Evolutionary conservation across 352 stramenopile species (phyloP), one percentile per base, ranked within the genome.

Genomic region (Phytopythium ostracodes): DNA sequence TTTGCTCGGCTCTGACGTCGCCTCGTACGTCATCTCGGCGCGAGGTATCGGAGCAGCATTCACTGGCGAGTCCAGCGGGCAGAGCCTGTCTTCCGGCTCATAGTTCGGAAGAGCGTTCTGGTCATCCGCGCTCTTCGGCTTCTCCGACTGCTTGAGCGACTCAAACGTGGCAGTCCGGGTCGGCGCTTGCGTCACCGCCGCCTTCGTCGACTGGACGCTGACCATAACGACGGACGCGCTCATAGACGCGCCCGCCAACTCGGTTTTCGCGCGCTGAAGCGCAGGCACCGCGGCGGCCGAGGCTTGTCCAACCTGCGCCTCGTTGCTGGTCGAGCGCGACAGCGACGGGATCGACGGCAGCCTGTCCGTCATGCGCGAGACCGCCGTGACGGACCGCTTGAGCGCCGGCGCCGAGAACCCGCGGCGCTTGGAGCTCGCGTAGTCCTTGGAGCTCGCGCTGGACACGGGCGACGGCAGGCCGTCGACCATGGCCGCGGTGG

Each of bases 341-440:
- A 77, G 52, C 14, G 62, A 74, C 6, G 70, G 70, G 11, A 80
- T 61, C 50, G 73, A 68, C 17, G 69, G 63, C 35, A 76, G 51
- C 27, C 40, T 58, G 42, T 58, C 68, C 14, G 71, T 74, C 49
- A 76, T 66, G 42, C 18, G 70, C 25, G 64, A 67, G 2, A 65
- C 70, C 43, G 69, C 67, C 35, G 73, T 77, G n/a, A 77, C 75
- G 11, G 75, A 72, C 27, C 66, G 65, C 27, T 64, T 65, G 38
- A 84, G 46, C 62, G 68, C 54, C 22, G 75, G 71, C 25, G 63
- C 68, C 20, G 69, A 67, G 56, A 83, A 83, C 50, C 75, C 70
- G 38, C 70, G 75, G 64, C 62, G 63, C 56, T 82, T 84, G 38
- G 33, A 65, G 29, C 64, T 73, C 27, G 36, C 58, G 27, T 55